Evolutionary conservation across 306 rosid genomes (phyloP).

Genomic region (Cucumis sativus): DNA sequence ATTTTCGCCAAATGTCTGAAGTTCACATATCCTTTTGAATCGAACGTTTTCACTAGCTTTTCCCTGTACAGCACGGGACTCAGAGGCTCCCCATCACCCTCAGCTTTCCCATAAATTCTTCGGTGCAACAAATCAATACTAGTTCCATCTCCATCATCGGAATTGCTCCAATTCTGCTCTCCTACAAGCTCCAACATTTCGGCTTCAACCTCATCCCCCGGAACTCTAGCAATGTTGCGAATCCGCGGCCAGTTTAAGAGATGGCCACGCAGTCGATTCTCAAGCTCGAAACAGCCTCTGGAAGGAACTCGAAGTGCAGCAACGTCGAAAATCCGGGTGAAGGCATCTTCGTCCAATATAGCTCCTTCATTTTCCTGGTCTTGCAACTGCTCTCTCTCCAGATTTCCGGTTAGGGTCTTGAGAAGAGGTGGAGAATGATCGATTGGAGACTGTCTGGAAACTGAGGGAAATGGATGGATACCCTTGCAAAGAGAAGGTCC

Average conservation of each 20-base stretch:
- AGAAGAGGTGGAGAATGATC: constrained; percentile 4
- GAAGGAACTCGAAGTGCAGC: constrained; percentile 81
- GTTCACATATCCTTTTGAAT: constrained; percentile 56
- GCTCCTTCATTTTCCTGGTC: constrained; percentile 8
- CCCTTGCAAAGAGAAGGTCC: constrained; percentile 81
- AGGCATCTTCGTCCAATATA: constrained; percentile 29
- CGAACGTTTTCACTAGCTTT: constrained; percentile 49
- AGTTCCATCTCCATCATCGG: constrained; percentile 7
- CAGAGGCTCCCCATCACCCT: constrained; percentile 43
- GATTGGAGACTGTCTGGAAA: constrained; percentile 2
- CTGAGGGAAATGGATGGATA: not conserved
- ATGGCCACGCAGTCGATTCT: constrained; percentile 75
- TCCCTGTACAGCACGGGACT: constrained; percentile 70
- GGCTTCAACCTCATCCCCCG: constrained; percentile 65
- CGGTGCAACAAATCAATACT: constrained; percentile 34
- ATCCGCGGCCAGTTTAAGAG: constrained; percentile 92
- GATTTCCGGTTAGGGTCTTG: not conserved
- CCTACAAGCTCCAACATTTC: constrained; percentile 23
- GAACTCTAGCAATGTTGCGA: constrained; percentile 75
- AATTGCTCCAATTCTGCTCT: not conserved
- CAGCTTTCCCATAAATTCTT: constrained; percentile 45
- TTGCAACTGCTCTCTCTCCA: not conserved
- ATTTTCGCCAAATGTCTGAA: constrained; percentile 72
- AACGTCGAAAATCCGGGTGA: constrained; percentile 49
- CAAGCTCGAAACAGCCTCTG: constrained; percentile 54